Evolutionary conservation across 306 rosid genomes (phyloP), one percentile per base, ranked within the genome.

Genomic region (Malus sylvestris): DNA sequence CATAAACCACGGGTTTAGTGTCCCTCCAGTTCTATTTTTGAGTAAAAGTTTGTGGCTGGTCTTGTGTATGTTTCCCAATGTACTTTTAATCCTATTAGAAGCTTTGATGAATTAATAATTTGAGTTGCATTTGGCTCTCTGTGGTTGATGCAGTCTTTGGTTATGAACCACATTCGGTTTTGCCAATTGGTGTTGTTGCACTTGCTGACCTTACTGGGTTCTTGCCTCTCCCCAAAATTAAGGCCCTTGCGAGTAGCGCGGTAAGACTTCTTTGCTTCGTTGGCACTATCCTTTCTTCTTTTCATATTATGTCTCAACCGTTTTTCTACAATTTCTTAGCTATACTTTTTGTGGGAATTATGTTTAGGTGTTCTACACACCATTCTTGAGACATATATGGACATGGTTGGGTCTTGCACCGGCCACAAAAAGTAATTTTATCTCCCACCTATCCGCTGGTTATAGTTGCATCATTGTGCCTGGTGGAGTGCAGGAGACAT

Each of bases 241-340:
- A 89, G 82, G 96, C 91, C 87, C 97, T 95, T 71, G 99, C 99
- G 8, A 95, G 99, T 89, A 88, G 86, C n/a, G 97, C 97, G 44
- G 99, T 95, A 85, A 90, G 97, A 67, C 74, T 85, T 77, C 82
- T 74, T 35, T 49, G 58, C 45, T 70, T 64, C 1, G 4, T 63
- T 27, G 4, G 20, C 40, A 49, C 45, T 5, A 7, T 13, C 16
- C 35, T 30, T 73, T 64, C 25, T 29, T 61, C 45, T 20, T 19
- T 65, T 25, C 46, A 35, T 8, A 30, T 64, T 46, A 19, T 32
- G 16, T 58, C 42, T 22, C 55, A 40, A 7, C 45, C 45, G 35
- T 46, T 22, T 81, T 22, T 30, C 27, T 10, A 71, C 33, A 5
- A 8, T 27, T 6, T 70, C 23, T 46, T 14, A 66, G 42, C 2